Base-by-base conservation (phyloP, 768 basidiomycete genomes). In the Rubroboletus satanas region DNA sequence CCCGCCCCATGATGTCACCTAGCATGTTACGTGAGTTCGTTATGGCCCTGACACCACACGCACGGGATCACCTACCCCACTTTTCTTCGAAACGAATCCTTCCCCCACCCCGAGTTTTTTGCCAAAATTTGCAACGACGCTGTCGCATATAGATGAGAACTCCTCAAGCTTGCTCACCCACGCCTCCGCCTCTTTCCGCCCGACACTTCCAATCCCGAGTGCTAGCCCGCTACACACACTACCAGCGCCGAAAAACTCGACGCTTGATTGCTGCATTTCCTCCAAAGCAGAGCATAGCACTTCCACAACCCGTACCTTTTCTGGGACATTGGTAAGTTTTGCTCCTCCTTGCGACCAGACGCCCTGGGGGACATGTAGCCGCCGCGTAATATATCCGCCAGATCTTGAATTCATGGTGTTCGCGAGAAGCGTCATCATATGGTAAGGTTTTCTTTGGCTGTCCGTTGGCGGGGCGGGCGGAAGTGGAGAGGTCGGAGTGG, bases 321-420 rank as follows among this genome's bases (percentile, higher is more conserved):
- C 91, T 47, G 84, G 80, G 33, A 93, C 66, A 65, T 90, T 93
- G 35, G 77, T 75, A 46, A 97, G 79, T 69, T 93, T 94, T 31
- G 88, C 90, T 39, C 93, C 92, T 29, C 88, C 88, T 67, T 92
- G 89, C 42, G 90, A 88, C 93, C 93, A 96, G 23, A 94, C 88
- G 65, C 91, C 90, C 52, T 83, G 83, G 14, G 93, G 92, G 29
- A 96, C 88, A 70, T 93, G 93, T 60, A 96, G 71, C 44, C 87
- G 82, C 44, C 85, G 86, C 15, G 91, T 93, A 52, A 96, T 76
- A 69, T 94, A 95, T 32, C 90, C 92, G n/a, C 93, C 93, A 5
- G 87, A 83, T 56, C 79, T 77, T 36, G 83, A 84, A 36, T 77
- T 80, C 83, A 95, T 95, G 28, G 92, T 92, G 49, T 76, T 82